Conservation (phyloP, 1,139 yeast genomes). For the Yamadazyma kanchanaburiensis region DNA sequence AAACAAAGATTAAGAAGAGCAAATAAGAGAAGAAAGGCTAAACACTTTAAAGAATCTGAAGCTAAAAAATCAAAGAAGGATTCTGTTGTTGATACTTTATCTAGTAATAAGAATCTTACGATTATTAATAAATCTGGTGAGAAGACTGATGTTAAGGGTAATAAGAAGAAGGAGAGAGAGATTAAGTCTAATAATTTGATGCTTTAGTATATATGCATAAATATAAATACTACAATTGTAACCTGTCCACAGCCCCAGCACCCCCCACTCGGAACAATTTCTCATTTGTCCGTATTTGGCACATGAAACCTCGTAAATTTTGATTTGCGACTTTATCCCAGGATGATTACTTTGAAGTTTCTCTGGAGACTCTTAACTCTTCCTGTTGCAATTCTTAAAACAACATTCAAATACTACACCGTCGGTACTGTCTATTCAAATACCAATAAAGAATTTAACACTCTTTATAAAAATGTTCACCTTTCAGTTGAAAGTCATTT, state of each 20-base stretch:
- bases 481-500: constrained; percentile 25
- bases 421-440: constrained; percentile 28
- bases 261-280: too few species aligned
- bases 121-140: constrained; percentile 78
- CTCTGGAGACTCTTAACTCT: constrained; percentile 6
- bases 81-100: constrained; percentile 67
- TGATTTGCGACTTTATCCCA: too few species aligned
- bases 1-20: constrained; percentile 86
- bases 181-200: constrained; percentile 22
- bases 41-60: constrained; percentile 36
- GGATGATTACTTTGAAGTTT: constrained; percentile 8
- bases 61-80: constrained; percentile 20
- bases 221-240: background rate
- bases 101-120: constrained; percentile 74
- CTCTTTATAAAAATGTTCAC: constrained; percentile 27
- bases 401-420: constrained; percentile 26
- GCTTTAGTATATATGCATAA: constrained; percentile 10
- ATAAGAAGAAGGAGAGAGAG: constrained; percentile 41
- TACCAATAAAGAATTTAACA: constrained; percentile 27
- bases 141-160: constrained; percentile 71
- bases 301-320: too few species aligned
- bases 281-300: too few species aligned
- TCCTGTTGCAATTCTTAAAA: constrained; percentile 19
- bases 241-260: background rate
- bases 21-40: constrained; percentile 74